phyloP scores from a whole-genome alignment of 768 basidiomycete species.

The Tricholoma furcatifolium region DNA sequence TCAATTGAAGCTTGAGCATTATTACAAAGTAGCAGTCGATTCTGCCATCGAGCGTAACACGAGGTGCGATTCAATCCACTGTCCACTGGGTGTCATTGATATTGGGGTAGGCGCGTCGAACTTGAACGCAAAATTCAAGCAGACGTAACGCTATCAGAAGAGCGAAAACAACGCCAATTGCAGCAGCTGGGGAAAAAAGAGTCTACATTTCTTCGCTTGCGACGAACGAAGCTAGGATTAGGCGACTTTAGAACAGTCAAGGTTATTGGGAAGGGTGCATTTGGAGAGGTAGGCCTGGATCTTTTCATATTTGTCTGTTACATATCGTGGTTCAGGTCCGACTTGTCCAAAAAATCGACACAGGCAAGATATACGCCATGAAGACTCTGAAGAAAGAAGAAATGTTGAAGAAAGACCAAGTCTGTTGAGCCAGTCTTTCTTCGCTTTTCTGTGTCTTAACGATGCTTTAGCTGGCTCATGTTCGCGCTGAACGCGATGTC shows the following conservation, averaged over 20 bases:
- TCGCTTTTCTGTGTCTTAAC: not conserved
- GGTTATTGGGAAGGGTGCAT: constrained; percentile 98
- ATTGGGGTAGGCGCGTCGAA: constrained; percentile 69
- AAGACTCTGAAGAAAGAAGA: constrained; percentile 96
- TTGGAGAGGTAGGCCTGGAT: constrained; percentile 76
- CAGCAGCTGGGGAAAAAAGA: constrained; percentile 85
- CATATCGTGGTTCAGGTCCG: constrained; percentile 53
- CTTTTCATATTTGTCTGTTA: not conserved
- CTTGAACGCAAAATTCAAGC: constrained; percentile 76
- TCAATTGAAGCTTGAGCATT: constrained; percentile 94
- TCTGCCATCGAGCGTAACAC: constrained; percentile 92
- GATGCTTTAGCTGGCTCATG: constrained; percentile 80
- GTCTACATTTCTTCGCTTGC: constrained; percentile 82
- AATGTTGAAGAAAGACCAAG: constrained; percentile 99
- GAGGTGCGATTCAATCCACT: constrained; percentile 47
- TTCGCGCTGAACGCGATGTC: constrained; percentile 96
- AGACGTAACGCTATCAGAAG: constrained; percentile 72
- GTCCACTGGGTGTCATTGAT: not conserved
- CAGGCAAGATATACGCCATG: constrained; percentile 99
- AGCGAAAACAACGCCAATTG: constrained; percentile 83
- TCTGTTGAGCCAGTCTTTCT: constrained; percentile 24
- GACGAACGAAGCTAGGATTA: constrained; percentile 86
- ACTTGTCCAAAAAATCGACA: constrained; percentile 94
- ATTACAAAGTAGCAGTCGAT: constrained; percentile 96
- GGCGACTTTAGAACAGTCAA: constrained; percentile 96